A percentile compares a stretch with the other conserved stretches of the same genome.
Conservation (phyloP, 2,329 filamentous ascomycete species). For the Fusarium tuaranense region DNA sequence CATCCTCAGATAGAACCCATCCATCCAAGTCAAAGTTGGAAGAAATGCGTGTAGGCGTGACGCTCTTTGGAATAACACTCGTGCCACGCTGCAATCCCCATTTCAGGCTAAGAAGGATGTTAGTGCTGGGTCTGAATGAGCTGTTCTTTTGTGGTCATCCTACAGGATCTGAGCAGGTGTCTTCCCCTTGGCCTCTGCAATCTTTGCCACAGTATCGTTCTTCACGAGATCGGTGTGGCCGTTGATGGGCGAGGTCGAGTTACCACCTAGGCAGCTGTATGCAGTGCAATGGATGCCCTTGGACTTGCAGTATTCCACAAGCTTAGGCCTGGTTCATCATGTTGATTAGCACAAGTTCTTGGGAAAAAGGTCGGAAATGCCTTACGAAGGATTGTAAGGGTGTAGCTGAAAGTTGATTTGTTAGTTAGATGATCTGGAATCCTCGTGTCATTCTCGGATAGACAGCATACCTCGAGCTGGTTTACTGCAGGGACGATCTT, state of each 20-base stretch:
- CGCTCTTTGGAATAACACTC: constrained; percentile 21
- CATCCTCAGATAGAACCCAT: constrained; percentile 13
- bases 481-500: constrained; percentile 76
- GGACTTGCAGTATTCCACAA: constrained; percentile 19
- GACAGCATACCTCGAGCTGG: constrained; percentile 74
- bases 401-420: constrained; percentile 5
- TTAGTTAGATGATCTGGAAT: not conserved
- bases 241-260: constrained; percentile 19
- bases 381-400: constrained; percentile 25
- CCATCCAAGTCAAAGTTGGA: constrained; percentile 25
- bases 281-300: constrained; percentile 27
- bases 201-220: not conserved
- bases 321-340: constrained; percentile 4
- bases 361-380: not conserved
- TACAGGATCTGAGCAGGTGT: constrained; percentile 17
- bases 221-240: constrained; percentile 13
- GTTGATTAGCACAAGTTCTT: not conserved
- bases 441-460: not conserved
- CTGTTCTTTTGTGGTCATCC: not conserved
- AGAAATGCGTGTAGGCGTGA: constrained; percentile 9
- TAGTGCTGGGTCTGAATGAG: not conserved
- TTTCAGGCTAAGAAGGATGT: constrained; percentile 8
- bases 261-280: constrained; percentile 19
- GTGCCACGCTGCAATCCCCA: constrained; percentile 21
- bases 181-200: constrained; percentile 14